Conservation (phyloP, 2,329 filamentous ascomycete species). For the Westerdykella sp. region DNA sequence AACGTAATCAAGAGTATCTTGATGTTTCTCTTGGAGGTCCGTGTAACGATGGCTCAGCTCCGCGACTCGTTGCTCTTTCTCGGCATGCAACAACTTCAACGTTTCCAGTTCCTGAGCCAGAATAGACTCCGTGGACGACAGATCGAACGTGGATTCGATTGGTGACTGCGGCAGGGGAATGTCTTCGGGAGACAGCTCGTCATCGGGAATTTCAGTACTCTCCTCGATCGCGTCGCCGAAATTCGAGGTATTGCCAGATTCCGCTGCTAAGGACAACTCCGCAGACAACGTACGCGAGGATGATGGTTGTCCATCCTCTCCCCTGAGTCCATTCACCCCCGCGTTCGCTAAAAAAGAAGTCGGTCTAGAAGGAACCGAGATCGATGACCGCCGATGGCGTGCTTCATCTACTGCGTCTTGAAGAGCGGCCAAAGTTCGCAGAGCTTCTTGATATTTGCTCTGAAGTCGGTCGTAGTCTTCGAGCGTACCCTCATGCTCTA, state of each 20-base stretch:
- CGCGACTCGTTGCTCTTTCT: slow-evolving; percentile 70
- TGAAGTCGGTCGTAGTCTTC: slow-evolving; percentile 76
- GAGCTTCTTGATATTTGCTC: slow-evolving; percentile 82
- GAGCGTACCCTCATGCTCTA: slow-evolving; percentile 81
- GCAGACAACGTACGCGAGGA: slow-evolving; percentile 89
- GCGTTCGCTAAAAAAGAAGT: slow-evolving; percentile 79
- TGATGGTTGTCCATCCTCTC: slow-evolving; percentile 62
- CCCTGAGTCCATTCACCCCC: slow-evolving; percentile 60
- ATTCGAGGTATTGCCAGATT: slow-evolving; percentile 47
- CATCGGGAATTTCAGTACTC: slow-evolving; percentile 58
- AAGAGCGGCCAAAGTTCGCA: slow-evolving; percentile 74
- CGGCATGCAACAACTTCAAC: slow-evolving; percentile 62
- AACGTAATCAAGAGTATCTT: slow-evolving; percentile 74
- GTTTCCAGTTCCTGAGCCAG: slow-evolving; percentile 62
- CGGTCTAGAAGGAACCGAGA: slow-evolving; percentile 55
- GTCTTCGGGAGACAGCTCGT: slow-evolving; percentile 40
- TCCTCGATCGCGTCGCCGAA: slow-evolving; percentile 42
- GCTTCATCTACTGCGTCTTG: slow-evolving; percentile 80
- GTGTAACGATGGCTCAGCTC: slow-evolving; percentile 71
- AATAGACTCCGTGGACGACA: slow-evolving; percentile 7
- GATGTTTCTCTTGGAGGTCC: slow-evolving; percentile 76
- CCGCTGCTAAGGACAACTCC: slow-evolving; percentile 76
- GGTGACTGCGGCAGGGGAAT: background rate
- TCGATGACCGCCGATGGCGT: slow-evolving; percentile 51
- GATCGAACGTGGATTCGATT: background rate